A percentile compares a stretch with the other conserved stretches of the same genome.
Conservation (phyloP, 768 basidiomycete species). For the Leccinum pellstonianum region DNA sequence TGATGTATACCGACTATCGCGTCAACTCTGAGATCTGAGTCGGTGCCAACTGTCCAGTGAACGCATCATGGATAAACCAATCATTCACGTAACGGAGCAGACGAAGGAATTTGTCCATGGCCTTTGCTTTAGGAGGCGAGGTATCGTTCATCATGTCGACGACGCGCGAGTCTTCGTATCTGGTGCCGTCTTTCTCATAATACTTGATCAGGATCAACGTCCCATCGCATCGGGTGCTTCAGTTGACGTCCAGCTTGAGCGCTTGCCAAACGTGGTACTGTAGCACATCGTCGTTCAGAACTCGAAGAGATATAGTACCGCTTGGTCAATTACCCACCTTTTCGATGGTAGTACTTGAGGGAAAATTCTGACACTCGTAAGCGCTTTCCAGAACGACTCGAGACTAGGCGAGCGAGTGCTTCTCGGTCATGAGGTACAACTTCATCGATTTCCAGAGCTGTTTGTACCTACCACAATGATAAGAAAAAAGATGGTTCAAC, state of each 20-base stretch:
- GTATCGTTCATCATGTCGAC: constrained; percentile 51
- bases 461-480: too few relatives aligned
- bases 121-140: constrained; percentile 42
- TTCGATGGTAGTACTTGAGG: constrained; percentile 37
- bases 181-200: constrained; percentile 57
- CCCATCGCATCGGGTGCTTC: constrained; percentile 49
- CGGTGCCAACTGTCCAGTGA: constrained; percentile 4
- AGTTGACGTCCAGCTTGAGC: constrained; percentile 43
- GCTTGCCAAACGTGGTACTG: constrained; percentile 52
- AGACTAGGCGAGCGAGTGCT: too few relatives aligned
- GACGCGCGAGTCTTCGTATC: constrained; percentile 48
- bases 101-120: constrained; percentile 47
- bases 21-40: constrained; percentile 1
- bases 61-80: constrained; percentile 32
- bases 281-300: constrained; percentile 1
- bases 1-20: background rate
- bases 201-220: constrained; percentile 48
- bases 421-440: too few relatives aligned
- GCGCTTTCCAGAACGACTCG: too few relatives aligned
- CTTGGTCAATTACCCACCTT: constrained; percentile 36
- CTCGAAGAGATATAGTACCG: background rate
- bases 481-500: too few relatives aligned
- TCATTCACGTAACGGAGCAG: constrained; percentile 50
- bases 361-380: too few relatives aligned
- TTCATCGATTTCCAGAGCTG: too few relatives aligned